Base-by-base conservation (phyloP, 495 filamentous ascomycete species). In the Neohortaea acidophila region DNA sequence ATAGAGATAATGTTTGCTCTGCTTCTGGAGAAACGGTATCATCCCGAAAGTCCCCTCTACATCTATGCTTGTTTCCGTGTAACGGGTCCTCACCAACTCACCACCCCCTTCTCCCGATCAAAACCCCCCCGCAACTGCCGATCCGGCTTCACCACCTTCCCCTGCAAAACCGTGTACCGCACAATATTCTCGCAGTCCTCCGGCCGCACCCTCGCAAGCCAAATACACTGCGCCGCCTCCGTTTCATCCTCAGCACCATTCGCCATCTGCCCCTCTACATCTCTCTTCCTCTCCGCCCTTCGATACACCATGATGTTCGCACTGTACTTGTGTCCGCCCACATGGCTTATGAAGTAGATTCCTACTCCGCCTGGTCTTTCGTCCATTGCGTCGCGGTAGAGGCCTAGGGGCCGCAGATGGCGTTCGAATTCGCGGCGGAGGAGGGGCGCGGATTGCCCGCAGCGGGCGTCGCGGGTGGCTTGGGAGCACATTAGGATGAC, bases 161-260 rank as follows among this genome's bases (percentile, higher is more conserved):
- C 91, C 66, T 94, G 75, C 48, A 94, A 51, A 1, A 97, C 72
- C 0, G 91, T 96, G 57, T 77, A 91, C 56, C 73, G 69, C 27
- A 97, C 75, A 36, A 97, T 79, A 39, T 84, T 85, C 68, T 94
- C 89, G 42, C 91, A 93, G 53, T 97, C 84, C 62, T 89, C 82
- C 1, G 91, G 89, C 52, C 69, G 57, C 8, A 97, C 77, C 22
- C 86, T 67, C 25, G 87, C 89, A 18, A 97, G 63, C 89, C 89
- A 97, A 45, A 97, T 87, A 36, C 85, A 87, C 64, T 94, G 85
- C 38, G 68, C 72, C 1, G 81, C 85, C 52, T 67, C 62, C 12
- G 45, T 58, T 18, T 31, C 48, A 26, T 51, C 55, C 18, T 53
- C 57, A 49, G 58, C 42, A 32, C 7, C 47, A 36, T 35, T 38